Evolutionary conservation across 2,329 filamentous ascomycete species (phyloP), one percentile per base, ranked within the genome.

Genomic region (Paramyrothecium roridum): DNA sequence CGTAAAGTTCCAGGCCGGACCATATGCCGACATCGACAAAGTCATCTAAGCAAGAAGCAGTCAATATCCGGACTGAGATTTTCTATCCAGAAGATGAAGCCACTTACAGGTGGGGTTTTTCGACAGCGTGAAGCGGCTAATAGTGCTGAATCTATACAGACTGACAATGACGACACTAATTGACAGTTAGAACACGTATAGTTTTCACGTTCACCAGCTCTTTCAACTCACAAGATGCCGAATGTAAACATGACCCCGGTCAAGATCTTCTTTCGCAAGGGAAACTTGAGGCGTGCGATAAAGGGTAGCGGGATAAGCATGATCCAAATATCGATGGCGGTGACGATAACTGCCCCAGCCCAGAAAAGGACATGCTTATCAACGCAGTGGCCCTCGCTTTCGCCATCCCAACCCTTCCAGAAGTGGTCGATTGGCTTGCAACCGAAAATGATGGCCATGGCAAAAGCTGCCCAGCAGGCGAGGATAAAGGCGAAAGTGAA

Each of bases 161-260:
- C 62, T 66, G 33, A 65, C 48, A 20, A 65, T 50, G 11, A 63
- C 65, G 21, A 64, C 60, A 43, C 63, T 65, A 45, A 13, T 12
- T 10, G 12, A 13, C 13, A 16, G 37, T 43, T 13, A 43, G 37
- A 19, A 43, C 33, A 17, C 4, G 37, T 16, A 43, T 43, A 6
- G 16, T 17, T 16, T 6, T 19, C 37, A 7, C 6, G n/a, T 37
- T 37, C 33, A 8, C 45, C 10, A 48, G 46, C 20, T n/a, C 16
- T 17, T 22, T 33, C 3, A 8, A 59, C 67, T 61, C 54, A 69
- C 66, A 71, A 70, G 7, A 65, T 64, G n/a, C 75, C 75, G 13
- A 76, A 65, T 16, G 65, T 67, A 55, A 78, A 76, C 70, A 77
- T 76, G 26, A 72, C 54, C 8, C 63, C 58, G 6, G 76, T 67